Evolutionary conservation across 129 eudicot genomes (phyloP).

Genomic region (Helianthus tuberosus): DNA sequence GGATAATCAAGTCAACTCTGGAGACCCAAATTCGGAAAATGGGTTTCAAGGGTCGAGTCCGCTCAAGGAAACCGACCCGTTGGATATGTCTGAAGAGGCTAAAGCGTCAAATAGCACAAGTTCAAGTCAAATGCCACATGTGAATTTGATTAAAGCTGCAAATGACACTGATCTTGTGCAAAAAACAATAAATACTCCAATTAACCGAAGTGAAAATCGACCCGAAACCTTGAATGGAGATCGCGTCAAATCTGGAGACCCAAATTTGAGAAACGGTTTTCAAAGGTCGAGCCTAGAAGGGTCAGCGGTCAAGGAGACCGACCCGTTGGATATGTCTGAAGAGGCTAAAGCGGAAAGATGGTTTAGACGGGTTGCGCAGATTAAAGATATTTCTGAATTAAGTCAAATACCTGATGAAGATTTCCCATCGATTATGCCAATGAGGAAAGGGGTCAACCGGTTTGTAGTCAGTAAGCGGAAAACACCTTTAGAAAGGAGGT

Average conservation of each 20-base stretch:
- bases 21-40: conserved; percentile 26
- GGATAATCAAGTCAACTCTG: conserved; percentile 22
- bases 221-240: conserved; percentile 10
- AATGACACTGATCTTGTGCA: conserved; percentile 34
- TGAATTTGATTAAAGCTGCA: conserved; percentile 79
- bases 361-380: conserved; percentile 92
- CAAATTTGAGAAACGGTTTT: conserved; percentile 43
- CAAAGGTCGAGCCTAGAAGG: conserved; percentile 81
- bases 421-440: conserved; percentile 96
- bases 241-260: conserved; percentile 21
- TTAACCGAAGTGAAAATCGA: conserved; percentile 12
- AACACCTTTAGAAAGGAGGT: conserved; percentile 83
- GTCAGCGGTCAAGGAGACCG: conserved; percentile 84
- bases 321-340: conserved; percentile 95
- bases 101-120: conserved; percentile 80
- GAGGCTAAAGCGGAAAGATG: conserved; percentile 97
- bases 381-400: conserved; percentile 85
- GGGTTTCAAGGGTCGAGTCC: conserved; percentile 78
- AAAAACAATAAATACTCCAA: conserved; percentile 12
- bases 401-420: conserved; percentile 96
- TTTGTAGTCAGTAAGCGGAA: conserved; percentile 97
- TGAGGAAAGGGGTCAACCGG: conserved; percentile 93
- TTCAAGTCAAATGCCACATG: conserved; percentile 48
- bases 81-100: conserved; percentile 97
- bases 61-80: conserved; percentile 71